Percentiles rank a stretch among this genome's conserved stretches.
These are phyloP conservation scores for Carex pumila DNA, from an alignment of 176 grass and related monocot genomes.

Conservation along the genomic window DNA sequence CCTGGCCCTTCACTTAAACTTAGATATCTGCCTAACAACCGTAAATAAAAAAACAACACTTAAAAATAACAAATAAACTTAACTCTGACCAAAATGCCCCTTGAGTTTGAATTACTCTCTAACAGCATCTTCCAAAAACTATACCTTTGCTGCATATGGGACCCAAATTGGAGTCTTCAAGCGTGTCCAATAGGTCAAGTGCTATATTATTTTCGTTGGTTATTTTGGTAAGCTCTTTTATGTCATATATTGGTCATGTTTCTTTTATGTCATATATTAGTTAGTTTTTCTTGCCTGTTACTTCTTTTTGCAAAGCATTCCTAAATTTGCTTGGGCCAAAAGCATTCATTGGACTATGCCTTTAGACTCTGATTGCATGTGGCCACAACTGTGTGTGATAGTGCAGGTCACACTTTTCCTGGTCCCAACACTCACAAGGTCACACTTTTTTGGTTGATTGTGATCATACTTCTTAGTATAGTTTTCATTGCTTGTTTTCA, in stretches of 20 bases:
- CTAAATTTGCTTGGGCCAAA: background rate
- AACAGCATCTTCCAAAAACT: constrained; percentile 81
- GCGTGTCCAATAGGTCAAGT: constrained; percentile 58
- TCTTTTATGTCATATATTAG: background rate
- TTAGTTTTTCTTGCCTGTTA: background rate
- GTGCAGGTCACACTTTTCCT: background rate
- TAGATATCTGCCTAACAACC: too few species aligned
- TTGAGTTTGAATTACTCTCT: too few species aligned
- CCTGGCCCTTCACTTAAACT: too few species aligned
- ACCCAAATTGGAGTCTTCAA: constrained; percentile 74
- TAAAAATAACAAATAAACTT: too few species aligned
- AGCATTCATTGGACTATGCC: background rate
- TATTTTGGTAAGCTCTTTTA: background rate
- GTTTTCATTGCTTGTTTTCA: too few species aligned
- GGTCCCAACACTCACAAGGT: background rate
- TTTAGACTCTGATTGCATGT: background rate
- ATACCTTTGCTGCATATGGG: constrained; percentile 82
- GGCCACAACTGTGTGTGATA: background rate
- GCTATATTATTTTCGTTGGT: background rate
- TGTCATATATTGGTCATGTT: background rate
- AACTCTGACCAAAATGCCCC: too few species aligned
- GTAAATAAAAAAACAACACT: too few species aligned
- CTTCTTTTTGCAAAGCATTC: background rate
- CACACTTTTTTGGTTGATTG: background rate
- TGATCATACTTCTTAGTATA: background rate